Percentiles rank a stretch among this genome's conserved stretches.
These are phyloP conservation scores for Candida pseudofarinosa DNA, from an alignment of 805 yeast species.

Conservation along the genomic window DNA sequence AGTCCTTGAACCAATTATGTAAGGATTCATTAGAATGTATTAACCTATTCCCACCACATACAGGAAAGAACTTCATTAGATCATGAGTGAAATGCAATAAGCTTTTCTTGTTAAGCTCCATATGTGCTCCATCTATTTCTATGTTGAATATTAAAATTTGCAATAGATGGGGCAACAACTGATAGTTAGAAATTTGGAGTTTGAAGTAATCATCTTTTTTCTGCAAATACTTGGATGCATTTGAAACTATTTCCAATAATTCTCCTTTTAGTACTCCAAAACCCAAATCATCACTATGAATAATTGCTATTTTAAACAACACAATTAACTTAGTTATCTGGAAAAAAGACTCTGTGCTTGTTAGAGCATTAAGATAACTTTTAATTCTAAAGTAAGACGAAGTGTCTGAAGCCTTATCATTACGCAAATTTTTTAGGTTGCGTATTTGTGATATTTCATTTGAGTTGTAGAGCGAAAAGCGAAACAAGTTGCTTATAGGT, in stretches of 20 bases:
- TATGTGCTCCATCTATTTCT: slow-evolving; percentile 14
- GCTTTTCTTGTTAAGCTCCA: slow-evolving; percentile 9
- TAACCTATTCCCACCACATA: slow-evolving; percentile 20
- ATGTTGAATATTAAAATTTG: slow-evolving; percentile 26
- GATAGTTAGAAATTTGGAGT: slow-evolving; percentile 27
- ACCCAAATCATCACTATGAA: slow-evolving; percentile 16
- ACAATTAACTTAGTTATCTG: slow-evolving; percentile 10
- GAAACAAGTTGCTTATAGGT: slow-evolving; percentile 3
- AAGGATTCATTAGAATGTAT: slow-evolving; percentile 19
- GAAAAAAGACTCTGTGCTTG: slow-evolving; percentile 6
- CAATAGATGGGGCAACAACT: slow-evolving; percentile 27
- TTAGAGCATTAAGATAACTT: neutral
- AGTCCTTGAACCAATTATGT: slow-evolving; percentile 22
- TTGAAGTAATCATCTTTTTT: slow-evolving; percentile 10
- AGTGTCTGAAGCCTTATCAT: neutral
- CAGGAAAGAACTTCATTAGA: slow-evolving; percentile 21
- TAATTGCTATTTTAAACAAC: slow-evolving; percentile 18
- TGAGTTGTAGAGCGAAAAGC: slow-evolving; percentile 1
- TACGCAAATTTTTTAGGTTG: neutral
- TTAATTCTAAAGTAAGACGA: slow-evolving; percentile 1
- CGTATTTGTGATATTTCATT: neutral
- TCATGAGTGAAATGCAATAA: slow-evolving; percentile 17
- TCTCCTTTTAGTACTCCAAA: slow-evolving; percentile 13
- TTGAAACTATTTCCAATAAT: slow-evolving; percentile 13
- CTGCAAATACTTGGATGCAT: slow-evolving; percentile 10